A percentile compares a stretch with the other conserved stretches of the same genome.
These are phyloP conservation scores for Ligustrum vulgare DNA, from an alignment of 257 asterid genomes.

Conservation along the genomic window DNA sequence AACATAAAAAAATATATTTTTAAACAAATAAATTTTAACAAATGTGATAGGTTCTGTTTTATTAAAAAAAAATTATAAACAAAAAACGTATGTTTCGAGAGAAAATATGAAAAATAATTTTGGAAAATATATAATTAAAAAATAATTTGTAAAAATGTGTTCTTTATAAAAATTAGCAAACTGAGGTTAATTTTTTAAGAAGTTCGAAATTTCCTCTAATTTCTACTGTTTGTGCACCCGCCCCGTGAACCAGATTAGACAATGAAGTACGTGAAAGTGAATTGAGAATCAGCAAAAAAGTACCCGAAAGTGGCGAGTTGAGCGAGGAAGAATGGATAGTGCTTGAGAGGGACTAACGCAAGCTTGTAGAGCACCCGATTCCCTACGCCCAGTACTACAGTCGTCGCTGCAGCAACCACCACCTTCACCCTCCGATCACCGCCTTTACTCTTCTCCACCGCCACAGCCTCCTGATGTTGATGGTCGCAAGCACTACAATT, in stretches of 20 bases:
- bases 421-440: constrained; percentile 59
- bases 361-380: constrained; percentile 91
- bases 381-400: constrained; percentile 91
- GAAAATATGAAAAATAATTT: no score
- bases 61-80: no score
- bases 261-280: background rate
- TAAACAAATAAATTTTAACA: no score
- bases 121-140: no score
- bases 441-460: constrained; percentile 27
- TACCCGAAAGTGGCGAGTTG: constrained; percentile 97
- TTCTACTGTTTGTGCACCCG: background rate
- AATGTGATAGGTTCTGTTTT: no score
- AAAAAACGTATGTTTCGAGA: no score
- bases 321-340: constrained; percentile 88
- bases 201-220: background rate
- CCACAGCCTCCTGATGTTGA: constrained; percentile 32
- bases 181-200: no score
- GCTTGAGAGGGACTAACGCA: constrained; percentile 87
- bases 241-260: background rate
- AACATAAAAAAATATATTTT: no score
- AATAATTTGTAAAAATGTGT: no score
- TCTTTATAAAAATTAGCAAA: no score
- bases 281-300: constrained; percentile 6
- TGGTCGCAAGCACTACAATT: constrained; percentile 35
- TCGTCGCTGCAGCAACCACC: constrained; percentile 60